phyloP scores from a whole-genome alignment of 306 rosid species.

The Chamaecrista fasciculata region DNA sequence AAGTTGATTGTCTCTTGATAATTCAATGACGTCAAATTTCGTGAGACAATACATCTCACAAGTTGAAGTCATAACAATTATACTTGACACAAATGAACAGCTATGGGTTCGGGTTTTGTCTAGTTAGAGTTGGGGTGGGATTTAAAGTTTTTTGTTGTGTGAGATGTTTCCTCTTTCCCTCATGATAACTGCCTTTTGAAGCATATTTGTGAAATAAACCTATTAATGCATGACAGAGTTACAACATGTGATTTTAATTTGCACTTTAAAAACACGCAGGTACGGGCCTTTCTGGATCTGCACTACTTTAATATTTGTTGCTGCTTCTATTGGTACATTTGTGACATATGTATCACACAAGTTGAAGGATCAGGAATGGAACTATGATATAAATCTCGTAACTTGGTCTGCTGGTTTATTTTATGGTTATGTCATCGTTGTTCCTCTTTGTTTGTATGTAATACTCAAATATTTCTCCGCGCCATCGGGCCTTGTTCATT shows the following conservation, averaged over 20 bases:
- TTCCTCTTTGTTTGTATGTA: conserved; percentile 73
- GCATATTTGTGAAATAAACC: not conserved
- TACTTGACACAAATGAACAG: not conserved
- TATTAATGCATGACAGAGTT: not conserved
- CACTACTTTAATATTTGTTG: conserved; percentile 89
- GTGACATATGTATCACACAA: conserved; percentile 91
- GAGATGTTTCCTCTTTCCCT: not conserved
- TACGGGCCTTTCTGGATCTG: conserved; percentile 99
- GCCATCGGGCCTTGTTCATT: conserved; percentile 86
- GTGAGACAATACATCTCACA: no score
- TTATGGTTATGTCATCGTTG: conserved; percentile 83
- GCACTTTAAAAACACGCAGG: conserved; percentile 45
- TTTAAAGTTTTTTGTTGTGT: not conserved
- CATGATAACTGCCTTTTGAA: not conserved
- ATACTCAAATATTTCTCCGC: conserved; percentile 91
- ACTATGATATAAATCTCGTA: conserved; percentile 88
- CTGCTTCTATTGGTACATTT: conserved; percentile 92
- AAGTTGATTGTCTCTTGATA: conserved; percentile 38
- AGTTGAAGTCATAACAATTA: conserved; percentile 4
- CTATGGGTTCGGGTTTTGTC: conserved; percentile 1
- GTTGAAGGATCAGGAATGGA: conserved; percentile 71
- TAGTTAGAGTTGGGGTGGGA: not conserved
- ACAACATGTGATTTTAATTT: conserved; percentile 27
- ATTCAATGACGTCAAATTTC: no score
- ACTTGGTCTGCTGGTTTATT: conserved; percentile 97